Evolutionary conservation across 345 rosid species (phyloP).

Genomic region (Odontarrhena argentea): DNA sequence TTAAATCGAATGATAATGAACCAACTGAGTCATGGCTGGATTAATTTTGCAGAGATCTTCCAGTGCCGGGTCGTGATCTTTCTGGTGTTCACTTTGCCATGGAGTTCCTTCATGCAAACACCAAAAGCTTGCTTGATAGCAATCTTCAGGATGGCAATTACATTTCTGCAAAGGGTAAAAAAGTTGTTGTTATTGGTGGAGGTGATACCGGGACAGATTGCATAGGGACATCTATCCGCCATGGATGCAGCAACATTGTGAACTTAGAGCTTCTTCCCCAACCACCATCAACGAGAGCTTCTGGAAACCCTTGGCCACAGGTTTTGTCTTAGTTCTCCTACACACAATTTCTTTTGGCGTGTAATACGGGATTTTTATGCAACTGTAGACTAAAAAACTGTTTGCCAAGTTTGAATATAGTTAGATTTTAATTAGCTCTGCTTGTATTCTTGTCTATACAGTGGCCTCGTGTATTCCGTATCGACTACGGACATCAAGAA

Average conservation of each 20-base stretch:
- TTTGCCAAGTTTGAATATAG: not conserved
- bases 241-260: conserved; percentile 73
- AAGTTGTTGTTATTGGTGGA: conserved; percentile 96
- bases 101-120: conserved; percentile 95
- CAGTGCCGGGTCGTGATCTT: conserved; percentile 84
- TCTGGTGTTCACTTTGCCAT: conserved; percentile 97
- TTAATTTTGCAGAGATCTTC: conserved; percentile 84
- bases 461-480: conserved; percentile 97
- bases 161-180: conserved; percentile 91
- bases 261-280: conserved; percentile 95
- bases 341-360: not conserved
- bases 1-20: not conserved
- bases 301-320: conserved; percentile 99
- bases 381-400: not conserved
- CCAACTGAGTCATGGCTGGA: conserved; percentile 13
- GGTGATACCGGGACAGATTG: conserved; percentile 99
- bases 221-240: conserved; percentile 95
- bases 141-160: conserved; percentile 75
- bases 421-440: not conserved
- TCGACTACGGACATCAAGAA: conserved; percentile 98
- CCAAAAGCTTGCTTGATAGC: conserved; percentile 98
- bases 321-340: conserved; percentile 40
- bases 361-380: conserved; percentile 1
- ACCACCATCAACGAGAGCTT: conserved; percentile 84
- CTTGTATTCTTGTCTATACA: conserved; percentile 38